A percentile compares a stretch with the other conserved stretches of the same genome.
These are phyloP conservation scores for Naematelia encephala DNA, from an alignment of 768 basidiomycete genomes.

Conservation along the genomic window DNA sequence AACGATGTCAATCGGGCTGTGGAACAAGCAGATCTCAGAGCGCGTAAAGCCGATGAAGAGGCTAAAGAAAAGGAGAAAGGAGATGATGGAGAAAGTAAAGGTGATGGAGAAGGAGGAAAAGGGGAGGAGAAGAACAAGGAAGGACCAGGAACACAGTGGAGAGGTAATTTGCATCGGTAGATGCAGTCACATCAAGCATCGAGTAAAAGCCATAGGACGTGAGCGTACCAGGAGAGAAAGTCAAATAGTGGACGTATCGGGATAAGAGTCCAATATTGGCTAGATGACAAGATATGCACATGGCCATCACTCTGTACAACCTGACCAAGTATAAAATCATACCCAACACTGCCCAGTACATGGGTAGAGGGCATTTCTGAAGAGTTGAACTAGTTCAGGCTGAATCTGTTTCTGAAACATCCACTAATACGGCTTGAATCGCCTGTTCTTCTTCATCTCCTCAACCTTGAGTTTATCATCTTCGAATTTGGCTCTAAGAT, in stretches of 20 bases:
- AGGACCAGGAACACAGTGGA: slow-evolving; percentile 18
- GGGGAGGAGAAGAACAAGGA: slow-evolving; percentile 1
- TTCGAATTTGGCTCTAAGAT: slow-evolving; percentile 75
- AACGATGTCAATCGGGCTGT: slow-evolving; percentile 50
- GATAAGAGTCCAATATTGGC: too few species aligned
- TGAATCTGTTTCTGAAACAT: background rate
- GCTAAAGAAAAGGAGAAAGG: slow-evolving; percentile 8
- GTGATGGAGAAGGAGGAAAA: slow-evolving; percentile 1
- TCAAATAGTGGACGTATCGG: too few species aligned
- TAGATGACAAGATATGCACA: too few species aligned
- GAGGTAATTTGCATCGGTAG: slow-evolving; percentile 37
- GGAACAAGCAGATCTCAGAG: slow-evolving; percentile 46
- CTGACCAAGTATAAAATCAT: too few species aligned
- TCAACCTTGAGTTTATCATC: slow-evolving; percentile 82
- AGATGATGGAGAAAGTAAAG: background rate
- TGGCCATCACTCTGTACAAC: too few species aligned
- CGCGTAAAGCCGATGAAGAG: slow-evolving; percentile 30
- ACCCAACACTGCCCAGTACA: too few species aligned
- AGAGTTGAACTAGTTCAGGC: too few species aligned
- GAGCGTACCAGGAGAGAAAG: too few species aligned
- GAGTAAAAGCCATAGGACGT: background rate
- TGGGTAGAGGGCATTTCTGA: too few species aligned
- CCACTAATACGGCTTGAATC: slow-evolving; percentile 79
- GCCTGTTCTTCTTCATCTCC: slow-evolving; percentile 69
- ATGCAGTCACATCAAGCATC: slow-evolving; percentile 13